Conservation (phyloP, 2,329 filamentous ascomycete species). For the Colletotrichum sp. region DNA sequence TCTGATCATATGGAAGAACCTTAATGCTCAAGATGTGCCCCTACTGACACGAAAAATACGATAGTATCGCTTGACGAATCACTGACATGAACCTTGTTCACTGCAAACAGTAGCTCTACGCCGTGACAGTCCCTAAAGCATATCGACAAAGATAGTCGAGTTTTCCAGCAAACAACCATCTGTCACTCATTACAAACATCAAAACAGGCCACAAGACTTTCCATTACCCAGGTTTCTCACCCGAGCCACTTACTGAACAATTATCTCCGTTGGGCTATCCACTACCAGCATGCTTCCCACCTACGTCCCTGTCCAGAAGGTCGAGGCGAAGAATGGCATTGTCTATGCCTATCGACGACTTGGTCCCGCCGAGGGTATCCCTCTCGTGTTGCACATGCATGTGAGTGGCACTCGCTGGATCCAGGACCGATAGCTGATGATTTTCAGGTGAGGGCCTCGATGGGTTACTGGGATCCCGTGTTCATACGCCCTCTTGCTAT, state of each 20-base stretch:
- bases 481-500: background rate
- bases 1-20: background rate
- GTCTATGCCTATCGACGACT: slow-evolving; percentile 5
- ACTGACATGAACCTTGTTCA: background rate
- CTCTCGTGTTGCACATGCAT: slow-evolving; percentile 11
- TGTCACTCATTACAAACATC: background rate
- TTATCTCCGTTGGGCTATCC: background rate
- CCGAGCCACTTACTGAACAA: background rate
- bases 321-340: slow-evolving; percentile 2
- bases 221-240: background rate
- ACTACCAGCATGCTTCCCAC: background rate
- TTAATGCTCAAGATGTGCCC: background rate
- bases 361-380: background rate
- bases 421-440: background rate
- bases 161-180: background rate
- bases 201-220: background rate
- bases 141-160: background rate
- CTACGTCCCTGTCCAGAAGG: slow-evolving; percentile 4
- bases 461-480: slow-evolving; percentile 11
- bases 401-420: background rate
- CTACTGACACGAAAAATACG: background rate
- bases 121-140: background rate
- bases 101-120: background rate
- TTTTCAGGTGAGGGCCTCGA: background rate
- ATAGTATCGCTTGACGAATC: background rate